Evolutionary conservation across 345 rosid genomes (phyloP).

Genomic region (Eutrema japonicum): DNA sequence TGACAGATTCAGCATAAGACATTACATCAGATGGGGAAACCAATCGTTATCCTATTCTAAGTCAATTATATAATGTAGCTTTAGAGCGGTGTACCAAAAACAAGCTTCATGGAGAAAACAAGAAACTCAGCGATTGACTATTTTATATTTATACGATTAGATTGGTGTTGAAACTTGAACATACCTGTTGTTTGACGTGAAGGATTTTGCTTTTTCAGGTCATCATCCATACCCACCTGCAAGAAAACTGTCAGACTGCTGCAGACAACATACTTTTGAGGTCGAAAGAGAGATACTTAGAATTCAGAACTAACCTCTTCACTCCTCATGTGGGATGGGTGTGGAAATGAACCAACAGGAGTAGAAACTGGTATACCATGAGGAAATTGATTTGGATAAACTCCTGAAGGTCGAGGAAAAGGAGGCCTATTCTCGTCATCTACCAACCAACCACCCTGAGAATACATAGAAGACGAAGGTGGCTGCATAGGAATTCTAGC

Average conservation of each 20-base stretch:
- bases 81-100: constrained; percentile 19
- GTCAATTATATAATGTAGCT: constrained; percentile 23
- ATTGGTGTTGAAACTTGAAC: constrained; percentile 19
- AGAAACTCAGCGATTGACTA: constrained; percentile 6
- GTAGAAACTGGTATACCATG: constrained; percentile 47
- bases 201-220: constrained; percentile 52
- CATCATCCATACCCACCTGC: constrained; percentile 56
- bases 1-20: constrained; percentile 12
- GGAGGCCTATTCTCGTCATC: constrained; percentile 68
- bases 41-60: not conserved
- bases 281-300: constrained; percentile 18
- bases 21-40: not conserved
- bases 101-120: constrained; percentile 3
- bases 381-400: constrained; percentile 50
- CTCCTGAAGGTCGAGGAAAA: constrained; percentile 52
- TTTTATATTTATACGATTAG: constrained; percentile 3
- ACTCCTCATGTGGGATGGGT: constrained; percentile 57
- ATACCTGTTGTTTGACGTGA: constrained; percentile 62
- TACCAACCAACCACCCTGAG: constrained; percentile 73
- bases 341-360: constrained; percentile 50
- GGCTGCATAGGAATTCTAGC: constrained; percentile 60
- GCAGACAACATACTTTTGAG: constrained; percentile 19
- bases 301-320: constrained; percentile 67
- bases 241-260: constrained; percentile 30
- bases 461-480: constrained; percentile 48